Percentiles rank a stretch among this genome's conserved stretches.
phyloP scores from a whole-genome alignment of 2,329 filamentous ascomycete species.

The Calonectria leucothoes region DNA sequence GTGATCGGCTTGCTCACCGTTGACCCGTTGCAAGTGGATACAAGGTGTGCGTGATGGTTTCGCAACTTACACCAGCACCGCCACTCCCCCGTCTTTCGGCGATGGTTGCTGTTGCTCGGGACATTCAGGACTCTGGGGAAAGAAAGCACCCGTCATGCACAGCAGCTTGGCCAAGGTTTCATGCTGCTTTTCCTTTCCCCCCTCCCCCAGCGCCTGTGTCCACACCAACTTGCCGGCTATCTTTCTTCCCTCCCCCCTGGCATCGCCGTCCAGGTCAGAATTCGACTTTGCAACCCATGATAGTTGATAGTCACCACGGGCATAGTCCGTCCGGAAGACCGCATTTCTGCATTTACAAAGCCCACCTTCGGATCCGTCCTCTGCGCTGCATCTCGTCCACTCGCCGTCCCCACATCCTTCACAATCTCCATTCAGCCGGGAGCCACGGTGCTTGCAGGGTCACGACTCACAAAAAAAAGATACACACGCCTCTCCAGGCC shows the following conservation, averaged over 20 bases:
- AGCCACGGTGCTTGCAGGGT: slow-evolving; percentile 3
- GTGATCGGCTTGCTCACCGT: slow-evolving; percentile 27
- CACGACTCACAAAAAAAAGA: neutral
- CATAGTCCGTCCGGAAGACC: neutral
- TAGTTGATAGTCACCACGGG: neutral
- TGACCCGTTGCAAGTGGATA: slow-evolving; percentile 21
- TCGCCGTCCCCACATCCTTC: slow-evolving; percentile 8
- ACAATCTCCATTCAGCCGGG: slow-evolving; percentile 24
- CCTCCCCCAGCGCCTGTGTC: neutral
- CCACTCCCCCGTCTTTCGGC: slow-evolving; percentile 18
- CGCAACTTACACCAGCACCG: slow-evolving; percentile 16
- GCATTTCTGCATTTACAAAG: neutral
- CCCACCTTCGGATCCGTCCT: slow-evolving; percentile 9
- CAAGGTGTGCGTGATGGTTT: slow-evolving; percentile 18
- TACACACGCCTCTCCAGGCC: neutral
- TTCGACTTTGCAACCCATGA: neutral
- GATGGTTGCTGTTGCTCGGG: slow-evolving; percentile 2
- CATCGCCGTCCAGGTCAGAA: neutral
- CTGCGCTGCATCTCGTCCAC: slow-evolving; percentile 1
- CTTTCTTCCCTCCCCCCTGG: neutral
- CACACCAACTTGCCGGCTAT: neutral
- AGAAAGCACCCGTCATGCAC: neutral
- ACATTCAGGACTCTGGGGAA: slow-evolving; percentile 9
- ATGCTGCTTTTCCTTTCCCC: neutral
- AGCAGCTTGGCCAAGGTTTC: neutral